Base-by-base conservation (phyloP, 2,329 filamentous ascomycete species). In the Fusarium coicis region DNA sequence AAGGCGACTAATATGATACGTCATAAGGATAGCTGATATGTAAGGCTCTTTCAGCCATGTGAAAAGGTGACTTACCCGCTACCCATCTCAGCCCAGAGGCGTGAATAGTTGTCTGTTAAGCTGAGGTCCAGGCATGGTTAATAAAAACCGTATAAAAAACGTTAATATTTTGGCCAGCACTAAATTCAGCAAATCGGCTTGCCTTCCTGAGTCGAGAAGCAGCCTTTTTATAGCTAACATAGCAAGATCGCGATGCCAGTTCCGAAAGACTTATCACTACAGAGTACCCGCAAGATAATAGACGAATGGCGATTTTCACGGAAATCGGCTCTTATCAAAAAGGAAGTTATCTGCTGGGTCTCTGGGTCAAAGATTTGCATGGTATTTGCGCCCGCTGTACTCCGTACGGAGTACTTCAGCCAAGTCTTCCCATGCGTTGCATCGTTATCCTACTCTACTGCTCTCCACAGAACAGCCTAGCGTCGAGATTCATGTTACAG, bases 241-340 rank as follows among this genome's bases (percentile, higher is more conserved):
- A 32, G 49, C 34, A 46, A 44, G 62, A 63, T 71, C 52, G 47
- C 68, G 54, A 47, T 66, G 34, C 40, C 52, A 37, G 39, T 56
- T 54, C 34, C 30, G 36, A 36, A 28, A 34, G 42, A 53, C 46
- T 56, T 44, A 40, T 42, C 39, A 26, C 21, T 52, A 36, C 34
- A 36, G 34, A 36, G 34, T 36, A 15, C 6, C 30, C 19, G 18
- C 32, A 21, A 21, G n/a, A 52, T 23, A 53, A 19, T 11, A 18
- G 44, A n/a, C 16, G 28, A 58, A 40, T 44, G 55, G 55, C 44
- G 55, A 34, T 55, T 59, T 30, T 10, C 16, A 21, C 63, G 42
- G 23, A 42, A 54, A 54, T 30, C 18, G 21, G 32, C 30, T 34
- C 30, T 10, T 16, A 30, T 23, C 15, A 11, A 50, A 32, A 16